Conservation (phyloP, 106 monocot genomes). For the Narthecium ossifragum region DNA sequence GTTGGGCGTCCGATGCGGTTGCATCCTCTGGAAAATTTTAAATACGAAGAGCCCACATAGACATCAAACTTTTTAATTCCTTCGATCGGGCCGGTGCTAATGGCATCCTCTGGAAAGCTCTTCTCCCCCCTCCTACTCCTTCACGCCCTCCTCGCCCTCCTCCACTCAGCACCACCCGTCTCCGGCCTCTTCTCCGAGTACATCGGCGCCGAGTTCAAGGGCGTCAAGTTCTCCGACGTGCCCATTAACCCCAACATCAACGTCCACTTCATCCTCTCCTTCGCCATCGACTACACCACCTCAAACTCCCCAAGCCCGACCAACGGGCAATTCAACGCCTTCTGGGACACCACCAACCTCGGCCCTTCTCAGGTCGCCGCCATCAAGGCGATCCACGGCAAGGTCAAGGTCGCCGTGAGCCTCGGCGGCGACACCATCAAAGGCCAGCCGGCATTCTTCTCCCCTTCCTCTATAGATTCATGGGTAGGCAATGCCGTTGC, state of each 20-base stretch:
- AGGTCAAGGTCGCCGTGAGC: conserved; percentile 30
- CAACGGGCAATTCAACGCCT: conserved; percentile 30
- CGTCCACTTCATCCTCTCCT: conserved; percentile 34
- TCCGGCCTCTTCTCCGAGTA: neutral
- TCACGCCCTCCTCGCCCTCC: no score
- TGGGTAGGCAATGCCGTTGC: conserved; percentile 53
- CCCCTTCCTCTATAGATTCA: conserved; percentile 24
- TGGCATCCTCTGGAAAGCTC: no score
- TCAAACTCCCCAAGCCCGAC: neutral
- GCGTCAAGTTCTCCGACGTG: conserved; percentile 45
- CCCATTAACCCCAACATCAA: conserved; percentile 27
- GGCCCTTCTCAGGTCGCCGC: conserved; percentile 5
- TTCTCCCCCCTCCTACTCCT: no score
- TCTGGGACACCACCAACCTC: conserved; percentile 26
- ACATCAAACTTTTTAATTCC: no score
- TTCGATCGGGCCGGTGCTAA: no score
- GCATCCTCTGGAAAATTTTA: no score
- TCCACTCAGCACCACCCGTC: neutral
- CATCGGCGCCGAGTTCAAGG: conserved; percentile 3
- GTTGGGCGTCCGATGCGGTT: no score
- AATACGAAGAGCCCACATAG: no score
- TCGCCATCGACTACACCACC: conserved; percentile 28
- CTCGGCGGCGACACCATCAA: conserved; percentile 18
- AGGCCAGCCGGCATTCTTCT: conserved; percentile 20
- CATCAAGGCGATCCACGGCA: conserved; percentile 20